Conservation (phyloP, 108 stramenopile species). For the Poteriospumella lacustris region DNA sequence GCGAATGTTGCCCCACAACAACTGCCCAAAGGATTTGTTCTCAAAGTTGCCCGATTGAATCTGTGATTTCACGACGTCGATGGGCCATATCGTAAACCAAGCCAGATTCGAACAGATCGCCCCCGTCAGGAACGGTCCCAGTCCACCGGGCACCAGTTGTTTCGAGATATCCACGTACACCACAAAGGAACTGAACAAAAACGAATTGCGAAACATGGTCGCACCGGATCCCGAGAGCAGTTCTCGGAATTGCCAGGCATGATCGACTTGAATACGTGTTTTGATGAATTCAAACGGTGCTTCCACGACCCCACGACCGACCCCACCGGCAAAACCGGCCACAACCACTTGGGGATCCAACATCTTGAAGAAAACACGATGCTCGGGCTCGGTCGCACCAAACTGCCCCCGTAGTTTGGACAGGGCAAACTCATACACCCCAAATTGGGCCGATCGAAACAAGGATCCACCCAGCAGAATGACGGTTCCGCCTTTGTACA, state of each 20-base stretch:
- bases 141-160: constrained; percentile 48
- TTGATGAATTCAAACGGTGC: constrained; percentile 73
- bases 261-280: constrained; percentile 63
- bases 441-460: constrained; percentile 76
- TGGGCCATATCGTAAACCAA: constrained; percentile 73
- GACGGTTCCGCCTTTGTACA: constrained; percentile 68
- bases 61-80: constrained; percentile 70
- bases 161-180: constrained; percentile 67
- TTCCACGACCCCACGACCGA: constrained; percentile 71
- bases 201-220: constrained; percentile 64
- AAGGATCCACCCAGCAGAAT: constrained; percentile 68
- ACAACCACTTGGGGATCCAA: constrained; percentile 63
- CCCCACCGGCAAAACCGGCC: constrained; percentile 68
- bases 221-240: constrained; percentile 63
- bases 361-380: constrained; percentile 52
- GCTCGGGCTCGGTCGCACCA: constrained; percentile 36
- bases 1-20: constrained; percentile 49
- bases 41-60: constrained; percentile 63
- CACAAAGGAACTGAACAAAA: constrained; percentile 63
- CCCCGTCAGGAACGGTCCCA: constrained; percentile 63
- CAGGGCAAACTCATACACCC: constrained; percentile 58
- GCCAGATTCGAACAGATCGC: constrained; percentile 71
- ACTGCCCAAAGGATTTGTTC: constrained; percentile 35
- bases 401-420: constrained; percentile 44
- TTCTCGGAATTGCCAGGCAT: constrained; percentile 53